Base-by-base conservation (phyloP, 2,329 filamentous ascomycete species). In the Penicillium sp. region DNA sequence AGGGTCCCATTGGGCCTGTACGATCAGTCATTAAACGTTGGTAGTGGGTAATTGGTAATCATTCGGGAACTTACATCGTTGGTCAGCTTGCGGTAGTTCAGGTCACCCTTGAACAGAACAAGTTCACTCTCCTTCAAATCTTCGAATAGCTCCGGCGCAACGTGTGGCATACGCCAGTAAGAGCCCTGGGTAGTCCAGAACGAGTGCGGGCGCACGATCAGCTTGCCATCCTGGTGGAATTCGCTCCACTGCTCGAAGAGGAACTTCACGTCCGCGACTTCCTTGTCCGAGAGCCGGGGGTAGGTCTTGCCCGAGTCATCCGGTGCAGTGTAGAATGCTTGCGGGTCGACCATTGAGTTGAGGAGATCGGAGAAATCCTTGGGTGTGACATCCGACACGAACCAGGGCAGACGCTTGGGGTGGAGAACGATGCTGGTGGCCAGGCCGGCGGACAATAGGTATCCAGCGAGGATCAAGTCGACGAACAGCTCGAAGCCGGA, bases 401-500 rank as follows among this genome's bases (percentile, higher is more conserved):
- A 98, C 93, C 93, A 98, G 0, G 93, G 93, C 48, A 98, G 90
- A 18, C 83, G 85, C 73, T 98, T 98, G 42, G 93, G 90, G 62
- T 95, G 90, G 8, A 98, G 78, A 16, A 97, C 83, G 11, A 98
- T 78, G 20, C 82, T 82, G 0, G 90, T 96, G 0, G 93, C 93
- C 5, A 98, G 80, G 0, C 86, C 87, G 0, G 89, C 78, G 0
- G 88, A 84, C 6, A 98, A 77, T 11, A 98, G 77, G 65, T 95
- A 98, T 0, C 90, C 91, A 0, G 89, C 90, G 1, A 98, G 78
- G 47, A 97, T 84, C 8, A 98, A 78, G 64, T 98, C 93, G 55
- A 97, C 93, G 64, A 89, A 98, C 10, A 98, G 79, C 74, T 98
- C 93, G 64, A 98, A 98, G 5, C 93, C 93, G 16, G 93, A 89